These are phyloP conservation scores for Fusarium anguioides DNA, from an alignment of 2,329 filamentous ascomycete genomes.

Conservation along the genomic window DNA sequence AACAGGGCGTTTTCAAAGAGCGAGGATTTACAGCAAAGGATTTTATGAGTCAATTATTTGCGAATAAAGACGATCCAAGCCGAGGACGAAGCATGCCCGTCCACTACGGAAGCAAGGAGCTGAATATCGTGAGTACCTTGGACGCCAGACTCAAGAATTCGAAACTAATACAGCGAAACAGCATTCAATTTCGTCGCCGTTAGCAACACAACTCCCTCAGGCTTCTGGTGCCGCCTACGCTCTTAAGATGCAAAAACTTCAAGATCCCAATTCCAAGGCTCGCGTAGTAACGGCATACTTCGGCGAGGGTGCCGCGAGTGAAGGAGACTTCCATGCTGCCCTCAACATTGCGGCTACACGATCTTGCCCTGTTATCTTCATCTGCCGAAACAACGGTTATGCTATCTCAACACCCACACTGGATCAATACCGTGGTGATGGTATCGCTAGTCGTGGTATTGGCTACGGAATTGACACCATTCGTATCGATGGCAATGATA, in stretches of 20 bases:
- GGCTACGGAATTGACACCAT: slow-evolving; percentile 96
- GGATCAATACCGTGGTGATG: slow-evolving; percentile 91
- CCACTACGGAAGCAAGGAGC: slow-evolving; percentile 86
- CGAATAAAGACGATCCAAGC: slow-evolving; percentile 83
- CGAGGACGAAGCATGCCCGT: slow-evolving; percentile 96
- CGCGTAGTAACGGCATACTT: slow-evolving; percentile 87
- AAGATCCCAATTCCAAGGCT: slow-evolving; percentile 74
- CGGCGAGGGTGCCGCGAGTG: slow-evolving; percentile 88
- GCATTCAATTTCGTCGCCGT: slow-evolving; percentile 85
- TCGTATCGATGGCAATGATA: slow-evolving; percentile 92
- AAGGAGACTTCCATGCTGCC: slow-evolving; percentile 92
- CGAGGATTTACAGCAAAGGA: slow-evolving; percentile 87
- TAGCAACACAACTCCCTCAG: slow-evolving; percentile 91
- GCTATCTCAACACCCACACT: slow-evolving; percentile 90
- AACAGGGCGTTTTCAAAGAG: slow-evolving; percentile 90
- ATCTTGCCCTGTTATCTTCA: slow-evolving; percentile 87
- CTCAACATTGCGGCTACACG: slow-evolving; percentile 91
- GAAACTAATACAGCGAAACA: slow-evolving; percentile 47
- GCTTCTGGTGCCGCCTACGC: slow-evolving; percentile 89
- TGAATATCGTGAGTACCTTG: slow-evolving; percentile 76
- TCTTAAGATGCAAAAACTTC: slow-evolving; percentile 80
- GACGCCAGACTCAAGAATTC: too few relatives aligned
- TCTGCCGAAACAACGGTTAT: slow-evolving; percentile 93
- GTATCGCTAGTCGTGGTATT: slow-evolving; percentile 85
- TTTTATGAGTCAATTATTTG: slow-evolving; percentile 96